These are phyloP conservation scores for Leishmania mexicana DNA, from an alignment of 208 protist species.

Conservation along the genomic window DNA sequence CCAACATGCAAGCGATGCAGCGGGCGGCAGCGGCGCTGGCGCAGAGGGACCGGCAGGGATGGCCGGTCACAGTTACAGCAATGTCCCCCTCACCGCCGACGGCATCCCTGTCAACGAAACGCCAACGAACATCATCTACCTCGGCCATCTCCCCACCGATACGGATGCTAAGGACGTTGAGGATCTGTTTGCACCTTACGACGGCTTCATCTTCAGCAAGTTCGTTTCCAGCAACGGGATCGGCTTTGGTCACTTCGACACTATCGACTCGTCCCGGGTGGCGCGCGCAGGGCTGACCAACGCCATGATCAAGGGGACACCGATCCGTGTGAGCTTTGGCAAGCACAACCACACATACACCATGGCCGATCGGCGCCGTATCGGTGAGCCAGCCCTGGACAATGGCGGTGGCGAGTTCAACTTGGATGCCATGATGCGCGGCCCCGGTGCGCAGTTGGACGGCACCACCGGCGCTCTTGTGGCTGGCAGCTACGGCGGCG, in stretches of 20 bases:
- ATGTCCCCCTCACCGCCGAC: slow-evolving; percentile 30
- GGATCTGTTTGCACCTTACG: slow-evolving; percentile 65
- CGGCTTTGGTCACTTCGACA: slow-evolving; percentile 88
- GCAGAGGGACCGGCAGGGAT: slow-evolving; percentile 6
- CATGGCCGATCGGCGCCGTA: slow-evolving; percentile 62
- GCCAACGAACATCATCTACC: slow-evolving; percentile 86
- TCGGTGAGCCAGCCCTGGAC: slow-evolving; percentile 16
- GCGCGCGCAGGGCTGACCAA: slow-evolving; percentile 65
- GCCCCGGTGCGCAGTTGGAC: slow-evolving; percentile 28
- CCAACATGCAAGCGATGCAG: slow-evolving; percentile 27
- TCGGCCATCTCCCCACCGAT: slow-evolving; percentile 77
- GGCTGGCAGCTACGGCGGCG: slow-evolving; percentile 29
- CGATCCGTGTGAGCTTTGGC: slow-evolving; percentile 82
- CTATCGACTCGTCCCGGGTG: slow-evolving; percentile 55
- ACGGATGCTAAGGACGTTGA: slow-evolving; percentile 70
- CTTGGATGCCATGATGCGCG: slow-evolving; percentile 54
- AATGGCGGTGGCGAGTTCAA: slow-evolving; percentile 26
- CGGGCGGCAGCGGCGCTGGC: slow-evolving; percentile 11
- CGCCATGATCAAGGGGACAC: slow-evolving; percentile 58
- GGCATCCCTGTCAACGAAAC: slow-evolving; percentile 68
- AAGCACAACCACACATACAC: slow-evolving; percentile 81
- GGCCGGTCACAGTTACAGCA: slow-evolving; percentile 7
- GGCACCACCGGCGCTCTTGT: slow-evolving; percentile 42
- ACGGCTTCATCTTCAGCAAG: slow-evolving; percentile 88
- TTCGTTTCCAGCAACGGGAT: slow-evolving; percentile 68